A percentile compares a stretch with the other conserved stretches of the same genome.
Evolutionary conservation across 371 early-diverging fungal genomes (phyloP).

Genomic region (Apophysomyces sp.): DNA sequence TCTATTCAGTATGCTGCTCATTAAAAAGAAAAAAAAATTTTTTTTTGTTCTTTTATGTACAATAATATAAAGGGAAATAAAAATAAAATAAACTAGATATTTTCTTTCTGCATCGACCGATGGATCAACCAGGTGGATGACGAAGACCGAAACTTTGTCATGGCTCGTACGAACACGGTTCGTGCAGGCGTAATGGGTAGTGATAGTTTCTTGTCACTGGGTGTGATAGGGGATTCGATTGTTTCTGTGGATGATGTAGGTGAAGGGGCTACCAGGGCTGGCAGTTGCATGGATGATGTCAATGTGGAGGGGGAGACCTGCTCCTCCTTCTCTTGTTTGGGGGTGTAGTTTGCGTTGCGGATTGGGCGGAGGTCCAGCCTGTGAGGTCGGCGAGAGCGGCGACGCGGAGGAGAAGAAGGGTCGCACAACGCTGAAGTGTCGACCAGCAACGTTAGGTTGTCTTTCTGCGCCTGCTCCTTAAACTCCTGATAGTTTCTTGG

Average conservation of each 20-base stretch:
- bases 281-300: not conserved
- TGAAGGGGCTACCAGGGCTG: not conserved
- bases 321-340: not conserved
- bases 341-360: constrained; percentile 1
- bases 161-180: not conserved
- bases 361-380: constrained; percentile 3
- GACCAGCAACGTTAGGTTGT: not conserved
- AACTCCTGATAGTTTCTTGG: constrained; percentile 1
- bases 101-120: not conserved
- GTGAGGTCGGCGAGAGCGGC: not conserved
- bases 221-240: not conserved
- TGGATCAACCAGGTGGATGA: not conserved
- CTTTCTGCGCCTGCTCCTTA: not conserved
- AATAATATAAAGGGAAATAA: not conserved
- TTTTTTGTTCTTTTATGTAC: not conserved
- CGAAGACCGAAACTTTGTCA: not conserved
- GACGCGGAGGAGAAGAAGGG: not conserved
- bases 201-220: not conserved
- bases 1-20: not conserved
- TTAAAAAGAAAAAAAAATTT: too few species aligned
- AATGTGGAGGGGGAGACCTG: not conserved
- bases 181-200: not conserved
- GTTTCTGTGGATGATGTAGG: not conserved
- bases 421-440: not conserved
- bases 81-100: not conserved